Conservation (phyloP, 2,329 filamentous ascomycete genomes). For the Diaporthe helianthi region DNA sequence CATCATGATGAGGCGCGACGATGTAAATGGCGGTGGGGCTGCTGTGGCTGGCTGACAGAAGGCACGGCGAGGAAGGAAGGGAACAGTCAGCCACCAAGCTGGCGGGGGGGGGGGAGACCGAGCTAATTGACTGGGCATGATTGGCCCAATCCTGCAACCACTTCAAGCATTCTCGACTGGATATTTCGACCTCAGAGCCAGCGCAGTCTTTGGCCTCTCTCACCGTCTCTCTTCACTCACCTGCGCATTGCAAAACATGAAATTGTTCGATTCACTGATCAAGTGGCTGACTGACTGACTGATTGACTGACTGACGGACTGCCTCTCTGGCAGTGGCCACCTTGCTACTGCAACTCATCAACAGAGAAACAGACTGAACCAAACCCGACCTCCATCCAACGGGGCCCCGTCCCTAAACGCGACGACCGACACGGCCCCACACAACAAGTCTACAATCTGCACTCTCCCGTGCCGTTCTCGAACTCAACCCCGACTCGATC, state of each 20-base stretch:
- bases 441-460: not conserved
- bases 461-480: not conserved
- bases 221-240: not conserved
- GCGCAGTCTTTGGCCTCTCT: not conserved
- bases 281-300: not conserved
- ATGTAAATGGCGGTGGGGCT: not conserved
- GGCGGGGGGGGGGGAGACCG: not conserved
- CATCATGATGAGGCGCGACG: not conserved
- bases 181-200: not conserved
- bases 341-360: not conserved
- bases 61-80: not conserved
- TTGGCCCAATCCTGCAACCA: not conserved
- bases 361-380: not conserved
- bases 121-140: not conserved
- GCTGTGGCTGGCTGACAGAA: not conserved
- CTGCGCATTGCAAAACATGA: not conserved
- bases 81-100: not conserved
- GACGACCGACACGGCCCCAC: not conserved
- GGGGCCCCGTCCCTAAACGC: slow-evolving; percentile 6
- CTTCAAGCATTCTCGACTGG: not conserved
- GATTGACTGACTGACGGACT: not conserved
- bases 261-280: not conserved
- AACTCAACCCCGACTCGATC: slow-evolving; percentile 22
- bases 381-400: not conserved
- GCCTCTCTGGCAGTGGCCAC: too few species aligned